phyloP scores from a whole-genome alignment of 805 yeast species.

The Candida caryicola region DNA sequence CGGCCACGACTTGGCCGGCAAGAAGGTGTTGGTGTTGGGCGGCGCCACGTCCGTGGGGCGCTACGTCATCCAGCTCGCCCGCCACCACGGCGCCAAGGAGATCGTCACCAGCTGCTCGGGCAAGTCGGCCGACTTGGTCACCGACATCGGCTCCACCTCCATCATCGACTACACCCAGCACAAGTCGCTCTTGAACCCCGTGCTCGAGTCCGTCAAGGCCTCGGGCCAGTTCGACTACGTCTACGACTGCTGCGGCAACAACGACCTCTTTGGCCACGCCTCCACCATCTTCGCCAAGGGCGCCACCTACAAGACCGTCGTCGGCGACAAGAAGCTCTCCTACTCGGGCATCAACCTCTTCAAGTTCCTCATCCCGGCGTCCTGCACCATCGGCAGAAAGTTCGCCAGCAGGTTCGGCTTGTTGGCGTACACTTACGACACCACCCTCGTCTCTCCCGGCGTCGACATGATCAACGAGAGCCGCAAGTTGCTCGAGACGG shows the following conservation, averaged over 20 bases:
- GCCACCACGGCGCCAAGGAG: conserved; percentile 42
- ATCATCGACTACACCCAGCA: conserved; percentile 55
- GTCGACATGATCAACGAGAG: conserved; percentile 20
- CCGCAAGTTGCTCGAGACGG: conserved; percentile 43
- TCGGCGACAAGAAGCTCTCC: conserved; percentile 51
- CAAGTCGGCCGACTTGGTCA: conserved; percentile 43
- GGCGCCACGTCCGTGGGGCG: conserved; percentile 72
- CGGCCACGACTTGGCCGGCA: conserved; percentile 33
- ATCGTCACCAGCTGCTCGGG: conserved; percentile 59
- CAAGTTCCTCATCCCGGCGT: neutral
- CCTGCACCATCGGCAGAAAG: conserved; percentile 4
- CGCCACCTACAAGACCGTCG: conserved; percentile 50
- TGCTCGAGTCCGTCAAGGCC: conserved; percentile 31
- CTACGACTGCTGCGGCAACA: conserved; percentile 64
- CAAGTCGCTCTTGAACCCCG: conserved; percentile 26
- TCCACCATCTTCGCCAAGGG: conserved; percentile 45
- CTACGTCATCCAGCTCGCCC: conserved; percentile 55
- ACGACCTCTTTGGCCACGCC: conserved; percentile 45
- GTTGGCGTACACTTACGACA: conserved; percentile 27
- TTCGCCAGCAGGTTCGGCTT: conserved; percentile 16
- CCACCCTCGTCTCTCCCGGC: conserved; percentile 13
- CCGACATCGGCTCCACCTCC: conserved; percentile 55
- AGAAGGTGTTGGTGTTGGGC: conserved; percentile 62
- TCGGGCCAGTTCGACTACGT: conserved; percentile 54
- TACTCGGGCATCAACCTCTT: conserved; percentile 17